phyloP scores from a whole-genome alignment of 179 eudicot species.

The Sideroxylon spinosum region DNA sequence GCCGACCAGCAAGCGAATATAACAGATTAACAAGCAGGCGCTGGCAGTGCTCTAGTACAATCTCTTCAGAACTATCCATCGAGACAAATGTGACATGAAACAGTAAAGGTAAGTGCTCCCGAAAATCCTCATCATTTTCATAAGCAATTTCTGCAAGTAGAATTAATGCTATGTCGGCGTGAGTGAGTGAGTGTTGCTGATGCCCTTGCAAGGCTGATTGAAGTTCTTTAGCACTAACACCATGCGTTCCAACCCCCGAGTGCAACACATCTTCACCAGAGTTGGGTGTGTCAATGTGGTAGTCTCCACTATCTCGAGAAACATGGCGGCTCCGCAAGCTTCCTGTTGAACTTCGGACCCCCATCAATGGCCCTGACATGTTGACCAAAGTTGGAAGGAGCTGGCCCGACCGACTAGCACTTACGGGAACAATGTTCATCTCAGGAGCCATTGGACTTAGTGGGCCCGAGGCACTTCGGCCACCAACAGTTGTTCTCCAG shows the following conservation, averaged over 20 bases:
- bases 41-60: constrained; percentile 96
- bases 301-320: constrained; percentile 95
- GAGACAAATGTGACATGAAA: constrained; percentile 96
- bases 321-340: constrained; percentile 92
- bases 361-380: constrained; percentile 98
- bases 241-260: constrained; percentile 56
- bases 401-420: constrained; percentile 92
- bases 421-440: constrained; percentile 69
- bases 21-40: constrained; percentile 87
- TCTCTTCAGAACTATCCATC: constrained; percentile 99
- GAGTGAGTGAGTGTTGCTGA: constrained; percentile 91
- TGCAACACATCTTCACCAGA: constrained; percentile 88
- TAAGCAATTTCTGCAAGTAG: constrained; percentile 95
- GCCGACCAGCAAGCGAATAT: constrained; percentile 94
- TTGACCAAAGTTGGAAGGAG: constrained; percentile 86
- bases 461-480: constrained; percentile 95
- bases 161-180: constrained; percentile 95
- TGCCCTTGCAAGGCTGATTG: constrained; percentile 97
- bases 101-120: constrained; percentile 89
- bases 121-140: constrained; percentile 95
- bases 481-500: constrained; percentile 90
- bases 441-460: constrained; percentile 91
- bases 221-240: constrained; percentile 87
- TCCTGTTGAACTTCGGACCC: constrained; percentile 96
- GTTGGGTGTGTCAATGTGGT: constrained; percentile 92